Evolutionary conservation across 2,329 filamentous ascomycete genomes (phyloP), one percentile per base, ranked within the genome.

Genomic region (Ceratocystis colombiana): DNA sequence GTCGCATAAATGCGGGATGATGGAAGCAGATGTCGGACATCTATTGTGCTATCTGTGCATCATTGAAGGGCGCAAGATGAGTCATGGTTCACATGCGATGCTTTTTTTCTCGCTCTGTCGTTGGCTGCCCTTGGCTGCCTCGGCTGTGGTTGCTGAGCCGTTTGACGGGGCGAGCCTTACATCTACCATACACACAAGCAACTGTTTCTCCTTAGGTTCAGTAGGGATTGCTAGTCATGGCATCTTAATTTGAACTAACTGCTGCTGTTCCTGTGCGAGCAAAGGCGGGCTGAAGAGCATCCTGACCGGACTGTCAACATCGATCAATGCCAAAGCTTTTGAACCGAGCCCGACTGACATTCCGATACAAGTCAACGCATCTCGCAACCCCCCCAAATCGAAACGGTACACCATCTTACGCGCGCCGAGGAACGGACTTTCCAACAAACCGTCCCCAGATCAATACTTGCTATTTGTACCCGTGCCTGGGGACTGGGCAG

Each of bases 381-480:
- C 73, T 76, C 41, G 69, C 78, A 2, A 71, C 78, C 8, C 80
- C 80, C 0, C 48, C 68, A 0, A 37, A 45, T 73, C 1, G 62
- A 71, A 5, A 68, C 74, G 1, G 73, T 78, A 55, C 73, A 79
- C 0, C 71, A 77, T 20, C 76, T 85, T n/a, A 82, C 82, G 0
- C 83, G 85, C 70, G 79, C 85, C 10, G 77, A 79, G 10, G 15
- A 80, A 83, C 0, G 75, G 77, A 10, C 69, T 74, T 20, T 85
- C 86, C 75, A 83, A 83, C 68, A 57, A 74, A 10, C 68, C 71
- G 0, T 73, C 75, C 0, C 69, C 72, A 2, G 66, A 71, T 2
- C 72, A 73, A 3, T 84, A 80, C 75, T 79, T 80, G 0, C 73
- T 86, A 5, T 85, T 85, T 70, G 81, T 79, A 2, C 77, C 77